These are phyloP conservation scores for Sarcodon aspratus DNA, from an alignment of 768 basidiomycete species.

Conservation along the genomic window DNA sequence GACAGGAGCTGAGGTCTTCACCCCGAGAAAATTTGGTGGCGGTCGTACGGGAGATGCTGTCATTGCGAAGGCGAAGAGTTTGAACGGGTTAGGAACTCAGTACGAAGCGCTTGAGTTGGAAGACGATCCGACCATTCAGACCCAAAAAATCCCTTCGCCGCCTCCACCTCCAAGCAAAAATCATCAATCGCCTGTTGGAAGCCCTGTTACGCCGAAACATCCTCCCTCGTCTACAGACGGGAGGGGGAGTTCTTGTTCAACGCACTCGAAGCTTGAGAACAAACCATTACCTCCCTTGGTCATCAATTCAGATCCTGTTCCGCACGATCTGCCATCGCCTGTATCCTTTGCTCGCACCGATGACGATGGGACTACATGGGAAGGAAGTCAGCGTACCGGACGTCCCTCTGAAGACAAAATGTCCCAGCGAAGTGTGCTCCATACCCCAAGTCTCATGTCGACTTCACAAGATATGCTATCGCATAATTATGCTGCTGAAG, in stretches of 20 bases:
- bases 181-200: background rate
- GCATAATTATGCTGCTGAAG: slow-evolving; percentile 75
- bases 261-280: slow-evolving; percentile 18
- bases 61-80: background rate
- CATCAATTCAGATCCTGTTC: slow-evolving; percentile 19
- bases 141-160: no score
- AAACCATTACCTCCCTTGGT: slow-evolving; percentile 21
- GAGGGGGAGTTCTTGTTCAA: background rate
- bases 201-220: background rate
- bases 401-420: slow-evolving; percentile 8
- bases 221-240: background rate
- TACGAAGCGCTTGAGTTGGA: background rate
- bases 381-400: slow-evolving; percentile 29
- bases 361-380: slow-evolving; percentile 49
- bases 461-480: slow-evolving; percentile 24
- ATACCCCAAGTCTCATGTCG: slow-evolving; percentile 36
- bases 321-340: slow-evolving; percentile 39
- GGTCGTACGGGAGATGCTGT: background rate
- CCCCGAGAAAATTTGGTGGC: slow-evolving; percentile 31
- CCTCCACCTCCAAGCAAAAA: background rate
- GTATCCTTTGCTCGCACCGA: slow-evolving; percentile 33
- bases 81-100: slow-evolving; percentile 7
- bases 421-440: slow-evolving; percentile 42
- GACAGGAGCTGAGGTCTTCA: slow-evolving; percentile 29
- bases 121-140: background rate